Evolutionary conservation across 1,284 basidiomycete species (phyloP).

Genomic region (Ganoderma meredithae): DNA sequence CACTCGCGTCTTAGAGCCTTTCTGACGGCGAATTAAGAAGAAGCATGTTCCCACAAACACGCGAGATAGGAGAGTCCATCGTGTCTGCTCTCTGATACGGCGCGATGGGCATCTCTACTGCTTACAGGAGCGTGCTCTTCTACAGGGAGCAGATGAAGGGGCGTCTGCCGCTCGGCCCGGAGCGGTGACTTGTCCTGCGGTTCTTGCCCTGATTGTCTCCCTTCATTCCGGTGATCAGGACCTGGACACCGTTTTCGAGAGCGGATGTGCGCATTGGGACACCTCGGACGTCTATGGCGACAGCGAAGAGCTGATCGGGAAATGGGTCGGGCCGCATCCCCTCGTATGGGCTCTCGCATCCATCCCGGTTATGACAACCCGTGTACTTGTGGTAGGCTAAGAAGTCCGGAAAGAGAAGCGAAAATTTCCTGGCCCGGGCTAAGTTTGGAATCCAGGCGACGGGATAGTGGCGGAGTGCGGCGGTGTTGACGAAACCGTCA

Average conservation of each 20-base stretch:
- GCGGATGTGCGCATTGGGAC: constrained; percentile 41
- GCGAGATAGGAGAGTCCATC: constrained; percentile 19
- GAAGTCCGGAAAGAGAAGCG: constrained; percentile 15
- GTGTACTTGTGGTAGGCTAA: constrained; percentile 39
- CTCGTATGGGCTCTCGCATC: neutral
- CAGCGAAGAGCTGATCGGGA: constrained; percentile 41
- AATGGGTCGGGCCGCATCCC: constrained; percentile 36
- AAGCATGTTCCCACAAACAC: neutral
- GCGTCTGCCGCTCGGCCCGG: constrained; percentile 19
- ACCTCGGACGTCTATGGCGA: constrained; percentile 42
- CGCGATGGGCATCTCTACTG: constrained; percentile 37
- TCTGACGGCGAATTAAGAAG: neutral
- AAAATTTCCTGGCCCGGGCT: constrained; percentile 52
- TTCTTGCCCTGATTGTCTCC: neutral
- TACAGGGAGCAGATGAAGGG: constrained; percentile 2
- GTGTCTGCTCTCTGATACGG: constrained; percentile 40
- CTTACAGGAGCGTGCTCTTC: neutral
- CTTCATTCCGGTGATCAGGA: constrained; percentile 23
- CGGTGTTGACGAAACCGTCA: constrained; percentile 28
- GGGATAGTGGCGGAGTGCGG: constrained; percentile 31
- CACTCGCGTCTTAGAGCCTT: neutral
- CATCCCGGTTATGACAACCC: neutral
- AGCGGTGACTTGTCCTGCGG: neutral
- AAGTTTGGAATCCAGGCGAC: constrained; percentile 48
- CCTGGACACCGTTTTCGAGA: constrained; percentile 33